Conservation (phyloP, 2,329 filamentous ascomycete genomes). For the Tolypocladium tundrense region DNA sequence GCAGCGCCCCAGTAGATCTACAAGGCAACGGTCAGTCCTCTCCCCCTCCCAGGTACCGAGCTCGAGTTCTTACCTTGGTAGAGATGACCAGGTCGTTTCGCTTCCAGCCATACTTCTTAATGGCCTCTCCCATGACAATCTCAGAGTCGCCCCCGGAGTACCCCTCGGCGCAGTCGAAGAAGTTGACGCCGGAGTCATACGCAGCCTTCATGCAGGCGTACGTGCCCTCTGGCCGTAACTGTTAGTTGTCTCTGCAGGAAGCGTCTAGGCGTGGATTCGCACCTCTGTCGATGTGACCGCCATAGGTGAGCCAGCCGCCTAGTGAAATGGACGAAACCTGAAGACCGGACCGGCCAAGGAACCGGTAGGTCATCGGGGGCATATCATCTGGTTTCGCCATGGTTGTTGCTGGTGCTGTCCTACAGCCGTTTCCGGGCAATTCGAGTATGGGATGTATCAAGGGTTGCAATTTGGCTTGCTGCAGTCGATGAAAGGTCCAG, state of each 20-base stretch:
- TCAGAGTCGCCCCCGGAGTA: slow-evolving; percentile 53
- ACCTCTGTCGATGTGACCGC: slow-evolving; percentile 61
- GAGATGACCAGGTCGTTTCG: slow-evolving; percentile 50
- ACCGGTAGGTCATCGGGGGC: slow-evolving; percentile 58
- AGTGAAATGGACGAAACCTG: slow-evolving; percentile 66
- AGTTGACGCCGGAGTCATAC: slow-evolving; percentile 50
- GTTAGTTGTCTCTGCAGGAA: background rate
- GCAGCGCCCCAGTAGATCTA: slow-evolving; percentile 55
- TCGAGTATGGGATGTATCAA: background rate
- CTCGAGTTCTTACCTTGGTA: slow-evolving; percentile 37
- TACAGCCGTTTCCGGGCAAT: background rate
- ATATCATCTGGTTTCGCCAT: slow-evolving; percentile 32
- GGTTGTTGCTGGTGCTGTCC: slow-evolving; percentile 4
- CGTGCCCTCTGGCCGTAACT: slow-evolving; percentile 22
- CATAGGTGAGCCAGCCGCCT: slow-evolving; percentile 65
- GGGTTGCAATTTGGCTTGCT: background rate
- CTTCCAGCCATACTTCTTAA: slow-evolving; percentile 51
- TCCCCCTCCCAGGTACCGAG: background rate
- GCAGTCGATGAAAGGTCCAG: background rate
- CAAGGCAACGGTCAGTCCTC: background rate
- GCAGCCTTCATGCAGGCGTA: slow-evolving; percentile 53
- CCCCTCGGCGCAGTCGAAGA: slow-evolving; percentile 50
- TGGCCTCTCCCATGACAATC: slow-evolving; percentile 50
- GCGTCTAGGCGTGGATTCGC: slow-evolving; percentile 10
- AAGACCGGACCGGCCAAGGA: slow-evolving; percentile 60